Conservation (phyloP, 179 eudicot genomes). For the Silene noctiflora region DNA sequence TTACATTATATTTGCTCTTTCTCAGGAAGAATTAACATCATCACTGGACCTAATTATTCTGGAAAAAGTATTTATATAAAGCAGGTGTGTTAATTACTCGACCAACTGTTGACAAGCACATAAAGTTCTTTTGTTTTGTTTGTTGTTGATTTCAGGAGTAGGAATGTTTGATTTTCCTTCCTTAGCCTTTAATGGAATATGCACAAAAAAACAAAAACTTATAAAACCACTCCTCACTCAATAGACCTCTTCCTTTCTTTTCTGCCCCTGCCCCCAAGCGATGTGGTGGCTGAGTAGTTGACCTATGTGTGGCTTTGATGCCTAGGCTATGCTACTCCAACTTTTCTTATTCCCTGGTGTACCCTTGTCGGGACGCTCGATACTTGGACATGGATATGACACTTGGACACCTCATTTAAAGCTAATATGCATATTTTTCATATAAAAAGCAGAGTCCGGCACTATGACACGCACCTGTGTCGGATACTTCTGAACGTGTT, state of each 20-base stretch:
- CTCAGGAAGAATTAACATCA: constrained; percentile 88
- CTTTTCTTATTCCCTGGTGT: no score
- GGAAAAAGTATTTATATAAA: constrained; percentile 97
- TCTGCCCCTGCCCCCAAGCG: not conserved
- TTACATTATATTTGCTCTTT: constrained; percentile 5
- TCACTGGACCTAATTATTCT: constrained; percentile 98
- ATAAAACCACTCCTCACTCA: not conserved
- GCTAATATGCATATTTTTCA: no score
- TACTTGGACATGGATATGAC: no score
- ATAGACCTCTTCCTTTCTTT: not conserved
- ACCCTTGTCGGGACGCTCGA: no score
- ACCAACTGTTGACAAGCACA: not conserved
- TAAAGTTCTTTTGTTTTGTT: not conserved
- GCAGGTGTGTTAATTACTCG: constrained; percentile 52
- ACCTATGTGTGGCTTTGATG: not conserved
- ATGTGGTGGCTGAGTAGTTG: not conserved
- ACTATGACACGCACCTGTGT: no score
- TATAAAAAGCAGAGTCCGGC: no score
- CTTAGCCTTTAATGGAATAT: not conserved
- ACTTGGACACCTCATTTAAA: no score
- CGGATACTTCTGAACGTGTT: no score
- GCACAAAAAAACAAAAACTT: not conserved
- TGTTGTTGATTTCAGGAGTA: not conserved
- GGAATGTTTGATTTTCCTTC: not conserved
- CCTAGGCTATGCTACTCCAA: not conserved